phyloP scores from a whole-genome alignment of 2,329 filamentous ascomycete species.

The Nemania abortiva region DNA sequence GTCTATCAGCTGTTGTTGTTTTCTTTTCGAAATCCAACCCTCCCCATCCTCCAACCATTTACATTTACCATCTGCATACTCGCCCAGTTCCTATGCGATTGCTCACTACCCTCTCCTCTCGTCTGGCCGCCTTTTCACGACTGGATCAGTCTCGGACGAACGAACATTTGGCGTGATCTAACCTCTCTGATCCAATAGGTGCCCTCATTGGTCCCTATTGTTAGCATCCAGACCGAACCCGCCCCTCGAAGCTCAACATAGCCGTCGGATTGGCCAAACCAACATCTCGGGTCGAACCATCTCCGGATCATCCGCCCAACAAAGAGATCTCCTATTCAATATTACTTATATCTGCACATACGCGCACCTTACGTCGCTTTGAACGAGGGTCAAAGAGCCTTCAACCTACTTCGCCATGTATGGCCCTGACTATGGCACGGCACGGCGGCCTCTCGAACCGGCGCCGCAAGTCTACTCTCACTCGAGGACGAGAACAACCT shows the following conservation, averaged over 20 bases:
- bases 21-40: slow-evolving; percentile 11
- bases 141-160: slow-evolving; percentile 6
- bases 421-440: slow-evolving; percentile 48
- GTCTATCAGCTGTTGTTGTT: slow-evolving; percentile 22
- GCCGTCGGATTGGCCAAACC: background rate
- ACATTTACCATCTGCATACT: background rate
- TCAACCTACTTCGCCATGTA: slow-evolving; percentile 46
- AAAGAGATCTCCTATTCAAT: slow-evolving; percentile 18
- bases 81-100: slow-evolving; percentile 7
- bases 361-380: slow-evolving; percentile 30
- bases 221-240: slow-evolving; percentile 12
- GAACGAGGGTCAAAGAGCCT: slow-evolving; percentile 26
- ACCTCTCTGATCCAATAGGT: slow-evolving; percentile 16
- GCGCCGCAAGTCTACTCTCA: slow-evolving; percentile 60
- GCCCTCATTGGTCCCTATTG: slow-evolving; percentile 17
- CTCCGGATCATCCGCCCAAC: slow-evolving; percentile 10
- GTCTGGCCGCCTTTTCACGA: slow-evolving; percentile 1
- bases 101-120: slow-evolving; percentile 2
- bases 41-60: slow-evolving; percentile 19
- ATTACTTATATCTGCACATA: slow-evolving; percentile 12
- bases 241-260: slow-evolving; percentile 12
- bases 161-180: slow-evolving; percentile 15
- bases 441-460: slow-evolving; percentile 49
- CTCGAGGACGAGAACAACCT: slow-evolving; percentile 67
- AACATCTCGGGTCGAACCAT: slow-evolving; percentile 7